Evolutionary conservation across 2,329 filamentous ascomycete genomes (phyloP), one percentile per base, ranked within the genome.

Genomic region (Epicoccum sorghinum): DNA sequence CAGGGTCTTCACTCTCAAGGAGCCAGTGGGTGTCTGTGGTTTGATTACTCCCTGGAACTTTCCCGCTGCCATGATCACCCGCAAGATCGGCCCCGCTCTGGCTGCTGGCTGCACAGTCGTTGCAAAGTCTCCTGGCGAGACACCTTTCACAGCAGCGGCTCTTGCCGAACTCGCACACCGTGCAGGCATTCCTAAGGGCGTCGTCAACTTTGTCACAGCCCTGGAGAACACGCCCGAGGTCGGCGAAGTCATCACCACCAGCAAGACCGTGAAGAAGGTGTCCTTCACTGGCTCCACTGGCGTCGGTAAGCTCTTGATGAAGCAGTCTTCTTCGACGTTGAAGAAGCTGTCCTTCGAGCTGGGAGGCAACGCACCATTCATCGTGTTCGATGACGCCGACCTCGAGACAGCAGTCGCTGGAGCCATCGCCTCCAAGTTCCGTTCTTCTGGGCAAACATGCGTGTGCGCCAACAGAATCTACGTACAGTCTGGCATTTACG

Each of bases 101-200:
- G 95, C 95, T 14, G 93, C 92, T n/a, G 95, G 95, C 54, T 98
- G 93, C 78, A 96, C 93, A 0, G 90, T 96, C 2, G 93, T 98
- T 1, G 88, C 87, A 67, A 99, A 99, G 76, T 89, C 92, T 13
- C 93, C 93, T 1, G 88, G 88, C 43, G 93, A 98, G 80, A 97
- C 95, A 1, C 95, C 93, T 0, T 95, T 93, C 73, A 96, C 93
- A 23, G 87, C 91, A 0, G 87, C 96, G 33, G 93, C 93, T 1
- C 77, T 98, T 18, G 91, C 91, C 1, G 93, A 96, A 76, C 84
- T 98, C 35, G 91, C 89, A 8, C 85, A 90, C 68, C 87, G 93
- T 13, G 93, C 93, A 12, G 93, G 95, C 13, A 89, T 98, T 27
- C 93, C 95, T 36, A 88, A 88, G 69, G 93, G 93, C 33, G 93